Evolutionary conservation across 257 asterid species (phyloP).

Genomic region (Prunella vulgaris): DNA sequence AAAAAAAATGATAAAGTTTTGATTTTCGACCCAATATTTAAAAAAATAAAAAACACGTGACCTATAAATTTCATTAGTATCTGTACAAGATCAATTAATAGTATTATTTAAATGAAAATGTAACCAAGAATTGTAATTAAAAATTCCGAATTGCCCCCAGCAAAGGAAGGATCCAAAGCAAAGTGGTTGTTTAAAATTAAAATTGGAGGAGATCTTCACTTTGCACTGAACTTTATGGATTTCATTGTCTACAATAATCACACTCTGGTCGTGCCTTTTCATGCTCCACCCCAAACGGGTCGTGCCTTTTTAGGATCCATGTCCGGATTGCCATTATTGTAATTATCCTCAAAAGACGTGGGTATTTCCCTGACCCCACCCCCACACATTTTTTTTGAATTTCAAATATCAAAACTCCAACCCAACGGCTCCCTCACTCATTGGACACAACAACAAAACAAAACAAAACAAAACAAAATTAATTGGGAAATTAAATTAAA

Average conservation of each 20-base stretch:
- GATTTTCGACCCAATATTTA: not conserved
- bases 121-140: not conserved
- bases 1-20: too few relatives aligned
- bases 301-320: slow-evolving; percentile 45
- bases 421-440: slow-evolving; percentile 41
- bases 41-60: not conserved
- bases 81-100: not conserved
- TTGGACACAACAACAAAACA: slow-evolving; percentile 20
- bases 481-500: not conserved
- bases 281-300: slow-evolving; percentile 37
- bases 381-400: slow-evolving; percentile 36
- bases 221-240: slow-evolving; percentile 35
- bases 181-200: not conserved
- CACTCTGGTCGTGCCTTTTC: slow-evolving; percentile 38
- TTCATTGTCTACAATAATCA: slow-evolving; percentile 26
- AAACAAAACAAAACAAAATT: not conserved
- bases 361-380: not conserved
- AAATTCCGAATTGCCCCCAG: not conserved
- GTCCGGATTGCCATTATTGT: slow-evolving; percentile 26
- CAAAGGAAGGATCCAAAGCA: slow-evolving; percentile 26
- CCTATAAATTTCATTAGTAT: not conserved
- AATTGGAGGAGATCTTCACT: slow-evolving; percentile 8
- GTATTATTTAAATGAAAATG: not conserved
- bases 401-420: slow-evolving; percentile 35
- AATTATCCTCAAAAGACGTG: slow-evolving; percentile 20